phyloP scores from a whole-genome alignment of 2,329 filamentous ascomycete species.

The Chrysosporium keratinophilum region DNA sequence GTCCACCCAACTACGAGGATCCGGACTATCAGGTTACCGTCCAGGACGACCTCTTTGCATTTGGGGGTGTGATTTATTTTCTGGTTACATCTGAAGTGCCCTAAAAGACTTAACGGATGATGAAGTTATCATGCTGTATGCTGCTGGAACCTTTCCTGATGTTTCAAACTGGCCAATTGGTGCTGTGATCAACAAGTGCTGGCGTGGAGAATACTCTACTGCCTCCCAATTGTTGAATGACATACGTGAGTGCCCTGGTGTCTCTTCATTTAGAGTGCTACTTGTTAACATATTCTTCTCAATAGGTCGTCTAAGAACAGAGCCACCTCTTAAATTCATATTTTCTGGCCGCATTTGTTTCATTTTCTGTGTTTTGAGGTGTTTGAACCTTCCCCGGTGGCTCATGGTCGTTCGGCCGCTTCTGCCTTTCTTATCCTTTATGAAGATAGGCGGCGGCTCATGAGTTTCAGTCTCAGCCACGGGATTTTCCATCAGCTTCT shows the following conservation, averaged over 20 bases:
- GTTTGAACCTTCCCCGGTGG: too few relatives aligned
- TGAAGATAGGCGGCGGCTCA: too few relatives aligned
- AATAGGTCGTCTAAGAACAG: too few relatives aligned
- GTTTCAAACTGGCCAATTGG: conserved; percentile 4
- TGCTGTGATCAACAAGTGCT: conserved; percentile 9
- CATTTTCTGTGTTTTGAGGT: too few relatives aligned
- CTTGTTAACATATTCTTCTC: too few relatives aligned
- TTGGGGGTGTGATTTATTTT: conserved; percentile 9
- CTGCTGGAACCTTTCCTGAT: conserved; percentile 5
- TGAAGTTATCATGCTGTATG: conserved; percentile 11
- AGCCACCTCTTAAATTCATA: too few relatives aligned
- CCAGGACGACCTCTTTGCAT: conserved; percentile 11
- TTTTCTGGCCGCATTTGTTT: too few relatives aligned
- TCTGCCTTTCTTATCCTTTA: too few relatives aligned
- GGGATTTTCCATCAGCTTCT: too few relatives aligned
- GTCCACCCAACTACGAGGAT: conserved; percentile 4
- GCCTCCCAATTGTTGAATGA: conserved; percentile 7
- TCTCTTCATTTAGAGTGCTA: too few relatives aligned
- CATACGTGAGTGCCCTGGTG: conserved; percentile 5
- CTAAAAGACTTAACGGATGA: conserved; percentile 7
- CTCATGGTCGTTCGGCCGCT: too few relatives aligned
- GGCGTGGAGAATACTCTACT: conserved; percentile 12
- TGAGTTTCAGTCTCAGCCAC: too few relatives aligned
- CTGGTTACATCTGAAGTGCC: conserved; percentile 7
- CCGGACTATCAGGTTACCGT: not conserved